These are phyloP conservation scores for Uronychia binucleata DNA, from an alignment of 73 alveolate genomes.

Conservation along the genomic window DNA sequence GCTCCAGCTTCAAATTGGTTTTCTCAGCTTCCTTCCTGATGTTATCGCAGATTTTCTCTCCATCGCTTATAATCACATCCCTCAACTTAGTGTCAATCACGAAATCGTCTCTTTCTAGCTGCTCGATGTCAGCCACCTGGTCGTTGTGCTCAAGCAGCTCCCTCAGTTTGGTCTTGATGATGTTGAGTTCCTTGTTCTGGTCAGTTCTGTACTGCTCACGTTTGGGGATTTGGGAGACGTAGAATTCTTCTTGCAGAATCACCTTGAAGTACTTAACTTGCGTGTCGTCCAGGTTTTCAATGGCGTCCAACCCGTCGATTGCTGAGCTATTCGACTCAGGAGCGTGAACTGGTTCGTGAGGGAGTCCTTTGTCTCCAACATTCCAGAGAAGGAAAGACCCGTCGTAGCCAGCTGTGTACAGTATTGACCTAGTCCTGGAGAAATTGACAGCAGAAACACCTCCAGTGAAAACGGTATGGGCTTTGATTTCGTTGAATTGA, in stretches of 20 bases:
- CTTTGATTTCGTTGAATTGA: conserved; percentile 77
- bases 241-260: conserved; percentile 66
- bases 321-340: conserved; percentile 59
- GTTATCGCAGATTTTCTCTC: conserved; percentile 79
- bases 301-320: conserved; percentile 51
- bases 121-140: conserved; percentile 90
- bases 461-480: conserved; percentile 86
- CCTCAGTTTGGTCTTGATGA: conserved; percentile 74
- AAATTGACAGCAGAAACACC: conserved; percentile 89
- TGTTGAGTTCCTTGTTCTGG: conserved; percentile 75
- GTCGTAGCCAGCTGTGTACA: conserved; percentile 92
- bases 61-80: conserved; percentile 79
- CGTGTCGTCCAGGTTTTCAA: conserved; percentile 45
- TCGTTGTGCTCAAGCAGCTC: conserved; percentile 87
- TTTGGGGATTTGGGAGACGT: conserved; percentile 60
- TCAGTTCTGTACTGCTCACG: conserved; percentile 73
- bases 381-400: conserved; percentile 90
- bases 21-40: conserved; percentile 80
- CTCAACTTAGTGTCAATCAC: conserved; percentile 89
- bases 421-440: conserved; percentile 75
- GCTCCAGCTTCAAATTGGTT: conserved; percentile 68
- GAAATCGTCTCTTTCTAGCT: conserved; percentile 91
- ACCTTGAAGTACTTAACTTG: conserved; percentile 56
- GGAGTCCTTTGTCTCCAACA: conserved; percentile 62
- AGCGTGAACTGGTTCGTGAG: conserved; percentile 50